Base-by-base conservation (phyloP, 345 rosid species). In the Gossypium australe region DNA sequence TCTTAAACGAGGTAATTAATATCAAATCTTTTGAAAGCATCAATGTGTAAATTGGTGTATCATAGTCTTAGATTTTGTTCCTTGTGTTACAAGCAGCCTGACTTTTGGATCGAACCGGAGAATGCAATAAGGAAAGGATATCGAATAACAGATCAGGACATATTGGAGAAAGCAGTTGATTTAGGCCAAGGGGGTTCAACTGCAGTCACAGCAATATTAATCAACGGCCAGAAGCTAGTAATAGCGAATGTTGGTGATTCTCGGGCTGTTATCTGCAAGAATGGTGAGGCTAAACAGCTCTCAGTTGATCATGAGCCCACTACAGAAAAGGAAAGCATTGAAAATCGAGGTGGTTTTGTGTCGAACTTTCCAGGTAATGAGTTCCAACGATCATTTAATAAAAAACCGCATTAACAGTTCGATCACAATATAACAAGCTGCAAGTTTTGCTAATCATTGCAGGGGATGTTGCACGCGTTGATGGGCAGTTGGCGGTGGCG, bases 191-290 rank as follows among this genome's bases (percentile, higher is more conserved):
- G 99, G 1, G 98, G 99, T 59, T 95, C 99, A 2, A 95, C 99
- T 65, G 98, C 98, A 41, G 97, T 95, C 24, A 95, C 99, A 14
- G 94, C 90, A 7, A 93, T 95, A 64, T 75, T 95, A 18, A 90
- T 93, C 76, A 88, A 90, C 65, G 83, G 97, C 64, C 84, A 84
- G 47, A 91, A 80, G 84, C 80, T 95, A 76, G 89, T 95, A 29
- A 90, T 91, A 76, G 99, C 98, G 22, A 95, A 95, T 80, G 85
- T 95, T 51, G 99, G 98, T 65, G 98, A 95, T 85, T 95, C 98
- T 43, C 83, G 99, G 69, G 99, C 97, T 59, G 93, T 93, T 56
- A 82, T 95, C 63, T 81, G 90, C 85, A 87, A 85, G 80, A 81
- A 74, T 51, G 92, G 96, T 59, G 83, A 81, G 72, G 96, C 94